These are phyloP conservation scores for Novakomyces olei DNA, from an alignment of 805 yeast species.

Conservation along the genomic window DNA sequence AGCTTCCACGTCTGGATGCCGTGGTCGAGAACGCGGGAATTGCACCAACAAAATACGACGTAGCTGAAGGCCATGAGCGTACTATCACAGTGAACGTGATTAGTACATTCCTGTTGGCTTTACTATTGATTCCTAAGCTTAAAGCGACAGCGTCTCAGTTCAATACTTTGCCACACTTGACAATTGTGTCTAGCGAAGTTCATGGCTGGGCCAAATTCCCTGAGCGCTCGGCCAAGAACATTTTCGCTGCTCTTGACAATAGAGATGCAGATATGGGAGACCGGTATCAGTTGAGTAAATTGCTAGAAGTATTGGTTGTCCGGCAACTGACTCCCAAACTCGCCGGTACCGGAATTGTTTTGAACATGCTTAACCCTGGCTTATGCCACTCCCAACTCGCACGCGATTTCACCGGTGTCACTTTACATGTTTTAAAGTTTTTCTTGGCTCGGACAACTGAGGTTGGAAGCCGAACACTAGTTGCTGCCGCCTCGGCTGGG, in stretches of 20 bases:
- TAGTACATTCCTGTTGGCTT: conserved; percentile 3
- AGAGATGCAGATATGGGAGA: neutral
- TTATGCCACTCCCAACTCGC: conserved; percentile 5
- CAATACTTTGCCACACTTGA: conserved; percentile 2
- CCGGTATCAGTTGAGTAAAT: conserved; percentile 2
- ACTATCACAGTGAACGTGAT: conserved; percentile 3
- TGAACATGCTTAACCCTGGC: conserved; percentile 5
- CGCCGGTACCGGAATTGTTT: neutral
- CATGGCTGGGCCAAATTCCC: conserved; percentile 5
- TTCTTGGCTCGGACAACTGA: conserved; percentile 4
- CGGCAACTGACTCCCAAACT: conserved; percentile 1
- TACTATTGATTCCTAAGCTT: conserved; percentile 5
- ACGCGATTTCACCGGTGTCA: conserved; percentile 3
- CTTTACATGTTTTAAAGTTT: neutral
- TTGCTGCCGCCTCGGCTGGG: conserved; percentile 3
- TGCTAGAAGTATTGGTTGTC: conserved; percentile 4
- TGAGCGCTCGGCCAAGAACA: conserved; percentile 2
- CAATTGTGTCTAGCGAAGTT: conserved; percentile 2
- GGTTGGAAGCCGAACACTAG: conserved; percentile 4
- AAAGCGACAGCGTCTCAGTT: conserved; percentile 3
- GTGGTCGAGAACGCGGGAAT: conserved; percentile 4
- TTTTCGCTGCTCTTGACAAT: conserved; percentile 1
- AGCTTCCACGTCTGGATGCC: conserved; percentile 4
- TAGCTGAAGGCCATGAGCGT: conserved; percentile 3
- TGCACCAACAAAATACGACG: neutral